These are phyloP conservation scores for Cryptomeria japonica DNA, from an alignment of 75 land plant species.

Conservation along the genomic window DNA sequence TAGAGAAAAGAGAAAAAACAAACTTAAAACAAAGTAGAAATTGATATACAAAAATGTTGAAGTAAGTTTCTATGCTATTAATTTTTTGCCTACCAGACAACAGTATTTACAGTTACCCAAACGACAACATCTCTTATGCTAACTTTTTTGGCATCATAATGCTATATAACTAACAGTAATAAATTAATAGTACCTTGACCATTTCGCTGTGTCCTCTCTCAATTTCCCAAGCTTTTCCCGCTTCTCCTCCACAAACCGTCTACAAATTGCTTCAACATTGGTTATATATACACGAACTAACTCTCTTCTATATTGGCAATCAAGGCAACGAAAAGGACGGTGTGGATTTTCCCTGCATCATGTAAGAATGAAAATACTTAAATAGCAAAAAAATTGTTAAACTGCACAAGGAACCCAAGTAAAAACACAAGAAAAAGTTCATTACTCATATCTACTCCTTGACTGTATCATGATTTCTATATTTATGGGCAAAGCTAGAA, in stretches of 20 bases:
- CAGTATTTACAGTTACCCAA: not conserved
- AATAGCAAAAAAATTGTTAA: not conserved
- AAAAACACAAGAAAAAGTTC: not conserved
- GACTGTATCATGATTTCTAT: not conserved
- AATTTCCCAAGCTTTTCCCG: constrained; percentile 79
- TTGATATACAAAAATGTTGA: not conserved
- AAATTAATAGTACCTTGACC: constrained; percentile 72
- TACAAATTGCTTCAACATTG: constrained; percentile 94
- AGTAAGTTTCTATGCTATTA: not conserved
- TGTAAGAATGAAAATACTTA: not conserved
- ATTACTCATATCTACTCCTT: not conserved
- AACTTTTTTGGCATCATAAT: not conserved
- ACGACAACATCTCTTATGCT: not conserved
- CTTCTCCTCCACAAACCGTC: constrained; percentile 88
- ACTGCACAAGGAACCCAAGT: not conserved
- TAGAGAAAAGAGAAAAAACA: not conserved
- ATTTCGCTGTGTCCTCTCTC: constrained; percentile 79
- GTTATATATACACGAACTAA: constrained; percentile 94
- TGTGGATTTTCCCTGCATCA: constrained; percentile 85
- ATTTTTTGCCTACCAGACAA: not conserved
- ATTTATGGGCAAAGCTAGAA: not conserved
- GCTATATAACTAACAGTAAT: not conserved
- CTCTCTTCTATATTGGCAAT: constrained; percentile 94
- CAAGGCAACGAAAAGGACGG: constrained; percentile 95
- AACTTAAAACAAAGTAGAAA: not conserved